A percentile compares a stretch with the other conserved stretches of the same genome.
These are phyloP conservation scores for Endocladia muricata DNA, from an alignment of 31 red algal species.

Conservation along the genomic window DNA sequence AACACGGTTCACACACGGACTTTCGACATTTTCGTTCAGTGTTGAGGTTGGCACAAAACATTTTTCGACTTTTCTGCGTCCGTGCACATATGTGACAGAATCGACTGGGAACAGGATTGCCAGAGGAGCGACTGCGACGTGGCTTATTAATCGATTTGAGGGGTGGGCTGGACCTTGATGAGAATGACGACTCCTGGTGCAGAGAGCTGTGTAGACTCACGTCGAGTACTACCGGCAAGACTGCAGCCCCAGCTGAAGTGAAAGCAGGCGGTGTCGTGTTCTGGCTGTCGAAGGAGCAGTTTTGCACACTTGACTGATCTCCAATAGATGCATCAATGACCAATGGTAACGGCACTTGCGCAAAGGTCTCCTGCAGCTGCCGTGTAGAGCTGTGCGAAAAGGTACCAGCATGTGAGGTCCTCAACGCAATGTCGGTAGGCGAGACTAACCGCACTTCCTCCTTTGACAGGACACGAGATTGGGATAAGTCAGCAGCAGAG, in stretches of 20 bases:
- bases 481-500: background rate
- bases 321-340: too few species aligned
- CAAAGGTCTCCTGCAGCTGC: too few species aligned
- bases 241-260: background rate
- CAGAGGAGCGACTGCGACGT: background rate
- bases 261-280: background rate
- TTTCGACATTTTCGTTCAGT: slow-evolving; percentile 41
- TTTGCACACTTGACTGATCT: too few species aligned
- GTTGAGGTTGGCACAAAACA: slow-evolving; percentile 49
- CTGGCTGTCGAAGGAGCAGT: background rate
- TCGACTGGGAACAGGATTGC: slow-evolving; percentile 25
- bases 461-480: background rate
- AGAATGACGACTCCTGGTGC: background rate
- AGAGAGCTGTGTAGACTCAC: background rate
- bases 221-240: background rate
- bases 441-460: background rate
- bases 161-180: background rate
- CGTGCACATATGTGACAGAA: slow-evolving; percentile 66
- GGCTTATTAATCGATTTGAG: background rate
- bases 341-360: too few species aligned
- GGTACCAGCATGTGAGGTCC: too few species aligned
- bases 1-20: slow-evolving; percentile 55
- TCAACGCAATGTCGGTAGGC: background rate
- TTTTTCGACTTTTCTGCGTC: slow-evolving; percentile 55
- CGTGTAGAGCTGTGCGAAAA: too few species aligned